Evolutionary conservation across 2,329 filamentous ascomycete species (phyloP).

Genomic region (Colletotrichum sp.): DNA sequence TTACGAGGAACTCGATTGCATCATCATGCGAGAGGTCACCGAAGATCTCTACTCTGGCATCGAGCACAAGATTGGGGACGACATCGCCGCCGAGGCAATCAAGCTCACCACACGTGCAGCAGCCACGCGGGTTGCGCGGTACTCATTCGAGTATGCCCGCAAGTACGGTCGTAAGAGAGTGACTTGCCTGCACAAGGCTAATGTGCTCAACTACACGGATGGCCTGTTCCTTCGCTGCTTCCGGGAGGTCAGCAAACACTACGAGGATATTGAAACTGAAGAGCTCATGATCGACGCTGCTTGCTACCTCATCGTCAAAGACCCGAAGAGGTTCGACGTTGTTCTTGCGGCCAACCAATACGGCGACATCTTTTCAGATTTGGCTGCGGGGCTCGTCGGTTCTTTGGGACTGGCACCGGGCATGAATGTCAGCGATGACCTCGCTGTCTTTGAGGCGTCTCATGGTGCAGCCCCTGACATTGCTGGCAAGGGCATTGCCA

Average conservation of each 20-base stretch:
- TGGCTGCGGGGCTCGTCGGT: constrained; percentile 86
- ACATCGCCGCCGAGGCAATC: constrained; percentile 90
- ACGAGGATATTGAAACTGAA: constrained; percentile 68
- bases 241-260: constrained; percentile 57
- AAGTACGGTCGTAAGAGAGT: constrained; percentile 56
- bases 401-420: constrained; percentile 90
- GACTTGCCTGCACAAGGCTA: constrained; percentile 97
- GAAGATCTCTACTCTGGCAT: constrained; percentile 97
- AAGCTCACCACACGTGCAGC: constrained; percentile 54
- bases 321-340: constrained; percentile 93
- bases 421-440: constrained; percentile 91
- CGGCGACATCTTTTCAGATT: constrained; percentile 94
- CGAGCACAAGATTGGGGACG: constrained; percentile 70
- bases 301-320: constrained; percentile 99
- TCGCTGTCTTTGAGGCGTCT: constrained; percentile 97
- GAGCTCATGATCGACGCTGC: constrained; percentile 99
- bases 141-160: neutral
- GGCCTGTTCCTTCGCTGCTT: constrained; percentile 70
- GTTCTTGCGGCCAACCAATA: constrained; percentile 98
- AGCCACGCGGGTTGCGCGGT: neutral
- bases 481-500: constrained; percentile 87
- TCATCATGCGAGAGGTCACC: constrained; percentile 98
- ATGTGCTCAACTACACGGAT: constrained; percentile 97
- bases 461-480: constrained; percentile 97
- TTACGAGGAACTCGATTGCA: constrained; percentile 71